phyloP scores from a whole-genome alignment of 306 rosid species.

The Nissolia schottii region DNA sequence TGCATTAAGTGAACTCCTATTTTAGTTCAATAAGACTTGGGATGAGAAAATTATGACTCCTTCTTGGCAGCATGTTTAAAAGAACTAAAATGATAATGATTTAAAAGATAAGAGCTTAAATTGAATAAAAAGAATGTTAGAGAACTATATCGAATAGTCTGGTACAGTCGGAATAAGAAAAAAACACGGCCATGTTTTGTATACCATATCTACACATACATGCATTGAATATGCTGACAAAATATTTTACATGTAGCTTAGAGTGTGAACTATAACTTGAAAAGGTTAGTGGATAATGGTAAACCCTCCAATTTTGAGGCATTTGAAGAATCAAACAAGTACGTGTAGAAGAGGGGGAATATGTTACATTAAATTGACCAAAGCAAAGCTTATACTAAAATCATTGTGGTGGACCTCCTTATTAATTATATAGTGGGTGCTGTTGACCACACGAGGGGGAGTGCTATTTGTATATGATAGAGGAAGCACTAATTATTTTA shows the following conservation, averaged over 20 bases:
- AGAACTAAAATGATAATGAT: no score
- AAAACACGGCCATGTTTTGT: no score
- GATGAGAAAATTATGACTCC: no score
- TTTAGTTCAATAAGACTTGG: no score
- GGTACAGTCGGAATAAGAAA: no score
- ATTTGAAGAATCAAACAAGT: constrained; percentile 41
- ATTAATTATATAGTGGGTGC: constrained; percentile 27
- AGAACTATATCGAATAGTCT: no score
- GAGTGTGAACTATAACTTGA: constrained; percentile 32
- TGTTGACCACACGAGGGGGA: constrained; percentile 39
- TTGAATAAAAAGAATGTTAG: no score
- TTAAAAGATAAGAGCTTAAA: no score
- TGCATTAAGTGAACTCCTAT: no score
- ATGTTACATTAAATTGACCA: constrained; percentile 24
- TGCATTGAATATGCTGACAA: no score
- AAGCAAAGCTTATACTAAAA: neutral
- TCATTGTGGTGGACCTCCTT: constrained; percentile 13
- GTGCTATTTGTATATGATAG: constrained; percentile 21
- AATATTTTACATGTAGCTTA: no score
- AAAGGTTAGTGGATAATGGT: constrained; percentile 32
- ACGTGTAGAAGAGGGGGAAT: neutral
- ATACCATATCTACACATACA: neutral
- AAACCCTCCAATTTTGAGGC: constrained; percentile 30
- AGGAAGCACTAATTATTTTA: constrained; percentile 22
- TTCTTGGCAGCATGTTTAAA: no score